Evolutionary conservation across 2,329 filamentous ascomycete species (phyloP).

Genomic region (Xylaria digitata): DNA sequence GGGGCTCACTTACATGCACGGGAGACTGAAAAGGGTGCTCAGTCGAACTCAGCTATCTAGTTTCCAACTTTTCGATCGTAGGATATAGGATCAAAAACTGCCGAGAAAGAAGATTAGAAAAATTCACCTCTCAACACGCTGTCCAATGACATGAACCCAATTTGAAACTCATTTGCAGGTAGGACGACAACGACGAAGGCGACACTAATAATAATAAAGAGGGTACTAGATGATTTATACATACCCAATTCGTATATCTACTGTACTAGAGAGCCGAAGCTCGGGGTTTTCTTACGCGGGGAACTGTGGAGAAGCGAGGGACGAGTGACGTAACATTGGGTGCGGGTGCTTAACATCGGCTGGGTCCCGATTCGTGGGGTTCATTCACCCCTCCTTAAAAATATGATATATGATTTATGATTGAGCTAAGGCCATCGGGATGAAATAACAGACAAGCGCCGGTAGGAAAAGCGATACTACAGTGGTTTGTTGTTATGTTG

Average conservation of each 20-base stretch:
- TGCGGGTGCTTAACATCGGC: slow-evolving; percentile 31
- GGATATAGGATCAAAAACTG: not conserved
- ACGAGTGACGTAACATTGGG: slow-evolving; percentile 12
- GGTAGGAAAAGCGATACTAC: too few relatives aligned
- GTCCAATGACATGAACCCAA: not conserved
- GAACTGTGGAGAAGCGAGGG: slow-evolving; percentile 18
- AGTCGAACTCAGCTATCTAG: not conserved
- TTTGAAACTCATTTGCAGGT: not conserved
- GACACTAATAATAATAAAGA: not conserved
- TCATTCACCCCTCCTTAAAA: too few relatives aligned
- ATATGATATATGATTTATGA: too few relatives aligned
- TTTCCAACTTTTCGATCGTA: not conserved
- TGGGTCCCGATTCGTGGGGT: slow-evolving; percentile 26
- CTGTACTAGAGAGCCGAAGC: slow-evolving; percentile 14
- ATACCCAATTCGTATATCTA: too few relatives aligned
- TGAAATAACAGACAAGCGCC: too few relatives aligned
- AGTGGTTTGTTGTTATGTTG: too few relatives aligned
- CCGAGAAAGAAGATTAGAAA: not conserved
- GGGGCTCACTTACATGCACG: not conserved
- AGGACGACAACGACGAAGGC: not conserved
- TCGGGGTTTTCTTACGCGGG: slow-evolving; percentile 25
- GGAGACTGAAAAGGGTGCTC: not conserved
- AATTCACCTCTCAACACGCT: not conserved
- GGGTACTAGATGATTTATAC: not conserved
- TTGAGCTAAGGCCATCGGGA: too few relatives aligned